phyloP scores from a whole-genome alignment of 1,284 basidiomycete genomes.

The Singerocomus inundabilis region DNA sequence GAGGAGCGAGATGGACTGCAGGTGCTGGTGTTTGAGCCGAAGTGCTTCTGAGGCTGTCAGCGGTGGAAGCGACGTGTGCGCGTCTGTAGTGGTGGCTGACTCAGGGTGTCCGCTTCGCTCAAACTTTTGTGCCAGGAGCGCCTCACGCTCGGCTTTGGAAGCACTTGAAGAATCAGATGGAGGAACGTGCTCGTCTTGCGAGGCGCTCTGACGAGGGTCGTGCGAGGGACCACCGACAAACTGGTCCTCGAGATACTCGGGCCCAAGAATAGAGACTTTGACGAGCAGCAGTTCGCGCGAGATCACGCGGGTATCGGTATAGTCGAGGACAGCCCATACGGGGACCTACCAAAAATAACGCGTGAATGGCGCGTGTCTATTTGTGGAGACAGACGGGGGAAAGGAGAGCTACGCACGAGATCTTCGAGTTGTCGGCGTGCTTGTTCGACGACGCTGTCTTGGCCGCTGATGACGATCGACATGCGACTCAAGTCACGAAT shows the following conservation, averaged over 20 bases:
- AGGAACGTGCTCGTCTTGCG: constrained; percentile 1
- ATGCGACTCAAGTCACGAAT: constrained; percentile 96
- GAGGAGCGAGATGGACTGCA: constrained; percentile 84
- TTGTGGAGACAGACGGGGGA: neutral
- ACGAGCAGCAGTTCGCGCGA: constrained; percentile 86
- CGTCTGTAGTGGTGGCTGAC: constrained; percentile 12
- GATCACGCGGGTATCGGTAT: constrained; percentile 88
- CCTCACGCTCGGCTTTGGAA: constrained; percentile 66
- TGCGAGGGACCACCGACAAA: constrained; percentile 81
- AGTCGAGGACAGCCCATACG: constrained; percentile 96
- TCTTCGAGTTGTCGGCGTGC: constrained; percentile 92
- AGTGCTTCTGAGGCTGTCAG: constrained; percentile 82
- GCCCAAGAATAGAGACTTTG: constrained; percentile 95
- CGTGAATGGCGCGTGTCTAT: constrained; percentile 1
- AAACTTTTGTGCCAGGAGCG: constrained; percentile 70
- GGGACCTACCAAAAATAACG: constrained; percentile 74
- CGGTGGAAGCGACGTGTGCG: constrained; percentile 39
- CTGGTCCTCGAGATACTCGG: constrained; percentile 94
- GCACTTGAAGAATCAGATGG: constrained; percentile 27
- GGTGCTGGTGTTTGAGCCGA: constrained; percentile 85
- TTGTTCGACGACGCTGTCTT: constrained; percentile 98
- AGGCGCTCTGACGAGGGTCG: constrained; percentile 50
- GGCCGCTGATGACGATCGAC: constrained; percentile 96
- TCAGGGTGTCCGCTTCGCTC: constrained; percentile 55
- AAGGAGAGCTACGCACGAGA: constrained; percentile 57